Percentiles rank a stretch among this genome's conserved stretches.
phyloP scores from a whole-genome alignment of 2,329 filamentous ascomycete species.

The Neofusicoccum parvum region DNA sequence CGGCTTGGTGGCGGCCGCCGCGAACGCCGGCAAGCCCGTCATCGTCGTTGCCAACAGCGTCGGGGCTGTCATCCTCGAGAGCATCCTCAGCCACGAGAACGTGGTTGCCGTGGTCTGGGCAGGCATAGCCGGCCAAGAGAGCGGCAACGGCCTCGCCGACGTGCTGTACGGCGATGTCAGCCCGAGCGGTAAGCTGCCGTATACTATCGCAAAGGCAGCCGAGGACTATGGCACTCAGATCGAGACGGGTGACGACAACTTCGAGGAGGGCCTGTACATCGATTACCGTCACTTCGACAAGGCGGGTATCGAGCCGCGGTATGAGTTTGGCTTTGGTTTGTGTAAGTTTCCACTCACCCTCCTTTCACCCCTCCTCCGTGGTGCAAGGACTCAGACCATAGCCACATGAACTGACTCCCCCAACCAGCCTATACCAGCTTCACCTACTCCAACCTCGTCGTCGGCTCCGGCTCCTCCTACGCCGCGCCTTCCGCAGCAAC shows the following conservation, averaged over 20 bases:
- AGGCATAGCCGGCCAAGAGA: slow-evolving; percentile 46
- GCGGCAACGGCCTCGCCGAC: slow-evolving; percentile 49
- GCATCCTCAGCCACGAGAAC: slow-evolving; percentile 39
- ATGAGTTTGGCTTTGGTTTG: slow-evolving; percentile 50
- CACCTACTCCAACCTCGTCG: slow-evolving; percentile 38
- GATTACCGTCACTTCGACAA: slow-evolving; percentile 50
- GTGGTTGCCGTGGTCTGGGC: slow-evolving; percentile 45
- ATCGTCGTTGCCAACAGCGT: slow-evolving; percentile 44
- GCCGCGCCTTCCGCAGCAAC: slow-evolving; percentile 25
- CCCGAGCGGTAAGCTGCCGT: slow-evolving; percentile 61
- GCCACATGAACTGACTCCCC: not conserved
- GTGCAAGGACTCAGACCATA: too few species aligned
- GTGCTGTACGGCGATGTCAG: slow-evolving; percentile 76
- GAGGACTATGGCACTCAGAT: slow-evolving; percentile 36
- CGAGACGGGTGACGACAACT: slow-evolving; percentile 32
- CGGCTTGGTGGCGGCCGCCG: slow-evolving; percentile 42
- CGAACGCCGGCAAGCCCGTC: slow-evolving; percentile 39
- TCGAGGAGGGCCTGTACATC: slow-evolving; percentile 47
- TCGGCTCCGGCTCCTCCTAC: slow-evolving; percentile 30
- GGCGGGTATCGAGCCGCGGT: slow-evolving; percentile 43
- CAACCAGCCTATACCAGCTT: slow-evolving; percentile 45
- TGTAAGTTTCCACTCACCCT: slow-evolving; percentile 28
- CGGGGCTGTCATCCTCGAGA: slow-evolving; percentile 40
- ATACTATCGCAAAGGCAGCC: slow-evolving; percentile 39
- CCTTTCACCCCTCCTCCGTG: not conserved